Conservation (phyloP, 2,329 filamentous ascomycete genomes). For the Aphanoascus verrucosus region DNA sequence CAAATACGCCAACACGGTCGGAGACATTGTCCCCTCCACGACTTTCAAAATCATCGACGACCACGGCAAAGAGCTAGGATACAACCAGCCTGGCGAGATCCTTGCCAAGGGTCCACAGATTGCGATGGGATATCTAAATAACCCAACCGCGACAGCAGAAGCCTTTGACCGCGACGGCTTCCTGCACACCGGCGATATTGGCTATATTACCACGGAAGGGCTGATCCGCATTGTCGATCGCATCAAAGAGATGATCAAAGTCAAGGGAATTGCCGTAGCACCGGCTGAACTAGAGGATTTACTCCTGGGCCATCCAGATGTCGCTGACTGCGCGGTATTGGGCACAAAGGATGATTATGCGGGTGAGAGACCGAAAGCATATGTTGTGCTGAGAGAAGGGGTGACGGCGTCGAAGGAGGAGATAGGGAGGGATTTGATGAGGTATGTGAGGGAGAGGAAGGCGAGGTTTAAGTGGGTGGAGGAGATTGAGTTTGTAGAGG, state of each 20-base stretch:
- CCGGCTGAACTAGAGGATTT: slow-evolving; percentile 43
- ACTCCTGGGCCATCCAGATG: slow-evolving; percentile 38
- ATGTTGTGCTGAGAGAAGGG: slow-evolving; percentile 37
- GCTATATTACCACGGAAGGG: slow-evolving; percentile 31
- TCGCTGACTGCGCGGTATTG: slow-evolving; percentile 42
- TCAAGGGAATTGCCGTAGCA: slow-evolving; percentile 45
- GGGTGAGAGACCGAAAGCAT: slow-evolving; percentile 54
- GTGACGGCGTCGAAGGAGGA: slow-evolving; percentile 5
- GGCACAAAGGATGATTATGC: slow-evolving; percentile 33
- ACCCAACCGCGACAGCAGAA: slow-evolving; percentile 38
- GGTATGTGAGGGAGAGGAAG: slow-evolving; percentile 56
- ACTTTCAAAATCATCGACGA: slow-evolving; percentile 45
- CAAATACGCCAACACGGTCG: slow-evolving; percentile 41
- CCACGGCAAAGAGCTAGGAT: slow-evolving; percentile 43
- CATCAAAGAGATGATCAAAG: slow-evolving; percentile 46
- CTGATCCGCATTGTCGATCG: slow-evolving; percentile 40
- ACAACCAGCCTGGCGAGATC: slow-evolving; percentile 41
- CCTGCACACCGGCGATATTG: slow-evolving; percentile 48
- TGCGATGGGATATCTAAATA: slow-evolving; percentile 45
- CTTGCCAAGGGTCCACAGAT: slow-evolving; percentile 45
- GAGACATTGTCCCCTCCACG: slow-evolving; percentile 37
- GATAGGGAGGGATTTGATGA: slow-evolving; percentile 41
- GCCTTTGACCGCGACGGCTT: slow-evolving; percentile 44
- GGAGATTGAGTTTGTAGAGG: slow-evolving; percentile 31
- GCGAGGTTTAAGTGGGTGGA: slow-evolving; percentile 37